Percentiles rank a stretch among this genome's conserved stretches.
Conservation (phyloP, 306 rosid genomes). For the Alnus glutinosa region DNA sequence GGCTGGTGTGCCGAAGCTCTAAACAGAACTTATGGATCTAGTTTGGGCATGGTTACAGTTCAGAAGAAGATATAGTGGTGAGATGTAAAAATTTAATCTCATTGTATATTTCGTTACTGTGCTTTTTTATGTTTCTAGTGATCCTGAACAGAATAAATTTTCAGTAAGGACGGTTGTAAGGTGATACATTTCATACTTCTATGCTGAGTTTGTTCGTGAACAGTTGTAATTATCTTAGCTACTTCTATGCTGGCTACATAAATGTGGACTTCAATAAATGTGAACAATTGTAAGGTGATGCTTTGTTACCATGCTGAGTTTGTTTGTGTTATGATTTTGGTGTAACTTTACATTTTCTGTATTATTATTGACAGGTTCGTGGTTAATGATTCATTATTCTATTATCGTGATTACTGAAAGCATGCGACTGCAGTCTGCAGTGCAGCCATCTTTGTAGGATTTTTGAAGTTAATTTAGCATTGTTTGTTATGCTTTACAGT, state of each 20-base stretch:
- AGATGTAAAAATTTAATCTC: not conserved
- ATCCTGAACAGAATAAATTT: not conserved
- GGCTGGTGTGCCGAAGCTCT: slow-evolving; percentile 88
- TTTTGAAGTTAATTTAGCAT: not conserved
- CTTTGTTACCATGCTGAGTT: not conserved
- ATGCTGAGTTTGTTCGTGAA: not conserved
- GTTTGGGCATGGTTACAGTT: slow-evolving; percentile 59
- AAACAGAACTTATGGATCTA: slow-evolving; percentile 53
- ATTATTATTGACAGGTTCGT: not conserved
- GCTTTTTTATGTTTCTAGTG: slow-evolving; percentile 3
- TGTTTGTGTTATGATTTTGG: not conserved
- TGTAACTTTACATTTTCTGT: not conserved
- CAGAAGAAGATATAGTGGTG: slow-evolving; percentile 43
- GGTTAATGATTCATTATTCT: not conserved
- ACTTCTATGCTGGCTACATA: no score
- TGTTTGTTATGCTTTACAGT: not conserved
- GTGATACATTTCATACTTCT: not conserved
- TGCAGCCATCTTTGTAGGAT: not conserved
- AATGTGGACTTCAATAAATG: no score
- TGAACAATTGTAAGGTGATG: no score
- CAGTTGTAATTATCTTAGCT: no score
- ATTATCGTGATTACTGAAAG: not conserved
- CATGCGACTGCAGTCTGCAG: not conserved
- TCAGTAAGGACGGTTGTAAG: not conserved
- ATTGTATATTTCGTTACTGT: not conserved